Evolutionary conservation across 768 basidiomycete species (phyloP).

Genomic region (Pisolithus tinctorius): DNA sequence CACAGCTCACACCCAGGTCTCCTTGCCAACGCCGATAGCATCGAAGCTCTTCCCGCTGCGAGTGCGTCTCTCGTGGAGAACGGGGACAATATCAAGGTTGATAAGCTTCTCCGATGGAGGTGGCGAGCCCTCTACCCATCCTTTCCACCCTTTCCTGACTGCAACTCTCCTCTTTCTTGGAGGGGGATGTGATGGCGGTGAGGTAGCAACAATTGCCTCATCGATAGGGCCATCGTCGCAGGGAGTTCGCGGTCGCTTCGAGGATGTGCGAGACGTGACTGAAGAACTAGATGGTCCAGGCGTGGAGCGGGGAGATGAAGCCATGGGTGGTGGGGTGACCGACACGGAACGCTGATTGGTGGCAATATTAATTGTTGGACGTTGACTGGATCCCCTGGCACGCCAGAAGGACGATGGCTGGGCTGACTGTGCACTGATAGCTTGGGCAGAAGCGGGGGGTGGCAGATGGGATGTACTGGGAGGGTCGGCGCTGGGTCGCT

Average conservation of each 20-base stretch:
- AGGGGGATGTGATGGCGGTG: slow-evolving; percentile 23
- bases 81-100: slow-evolving; percentile 67
- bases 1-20: slow-evolving; percentile 65
- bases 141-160: slow-evolving; percentile 83
- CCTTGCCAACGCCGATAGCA: slow-evolving; percentile 70
- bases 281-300: slow-evolving; percentile 73
- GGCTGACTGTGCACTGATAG: slow-evolving; percentile 24
- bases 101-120: slow-evolving; percentile 76
- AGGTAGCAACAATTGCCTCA: slow-evolving; percentile 15
- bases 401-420: slow-evolving; percentile 56
- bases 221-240: slow-evolving; percentile 46
- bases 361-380: slow-evolving; percentile 65
- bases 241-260: slow-evolving; percentile 73
- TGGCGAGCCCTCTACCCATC: slow-evolving; percentile 84
- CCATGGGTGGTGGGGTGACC: slow-evolving; percentile 64
- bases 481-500: slow-evolving; percentile 16
- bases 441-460: slow-evolving; percentile 13
- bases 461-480: slow-evolving; percentile 11
- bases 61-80: slow-evolving; percentile 70
- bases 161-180: slow-evolving; percentile 57
- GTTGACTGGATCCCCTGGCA: slow-evolving; percentile 34
- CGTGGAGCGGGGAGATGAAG: slow-evolving; percentile 63
- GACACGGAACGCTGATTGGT: slow-evolving; percentile 65
- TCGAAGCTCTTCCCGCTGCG: slow-evolving; percentile 83
- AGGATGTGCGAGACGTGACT: slow-evolving; percentile 68